phyloP scores from a whole-genome alignment of 352 stramenopile genomes.

The Vaucheria bursata region DNA sequence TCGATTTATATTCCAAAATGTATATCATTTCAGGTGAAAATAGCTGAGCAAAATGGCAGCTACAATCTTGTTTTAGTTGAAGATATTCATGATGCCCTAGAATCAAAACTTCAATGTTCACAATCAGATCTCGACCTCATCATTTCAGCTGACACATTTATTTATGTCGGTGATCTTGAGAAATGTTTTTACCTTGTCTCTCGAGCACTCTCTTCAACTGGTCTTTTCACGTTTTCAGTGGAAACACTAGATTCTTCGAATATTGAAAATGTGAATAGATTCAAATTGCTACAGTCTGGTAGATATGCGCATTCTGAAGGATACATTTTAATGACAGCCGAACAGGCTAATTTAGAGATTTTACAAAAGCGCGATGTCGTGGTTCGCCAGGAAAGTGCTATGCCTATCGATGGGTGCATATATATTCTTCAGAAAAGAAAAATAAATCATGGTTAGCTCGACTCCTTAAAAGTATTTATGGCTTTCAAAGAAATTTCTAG shows the following conservation, averaged over 20 bases:
- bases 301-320: not conserved
- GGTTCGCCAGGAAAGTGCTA: not conserved
- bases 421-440: not conserved
- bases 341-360: not conserved
- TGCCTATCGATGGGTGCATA: not conserved
- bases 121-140: not conserved
- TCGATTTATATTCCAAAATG: no score
- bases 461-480: no score
- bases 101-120: not conserved
- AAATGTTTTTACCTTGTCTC: not conserved
- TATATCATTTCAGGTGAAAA: not conserved
- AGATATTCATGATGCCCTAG: conserved; percentile 5
- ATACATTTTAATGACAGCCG: not conserved
- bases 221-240: not conserved
- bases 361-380: not conserved
- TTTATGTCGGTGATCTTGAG: not conserved
- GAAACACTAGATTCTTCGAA: not conserved
- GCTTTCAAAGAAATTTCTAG: no score
- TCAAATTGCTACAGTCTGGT: not conserved
- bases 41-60: not conserved
- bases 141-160: conserved; percentile 2
- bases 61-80: not conserved
- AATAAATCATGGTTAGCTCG: no score
- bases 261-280: not conserved
- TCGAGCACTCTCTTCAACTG: not conserved